phyloP scores from a whole-genome alignment of 2,329 filamentous ascomycete genomes.

The Teratosphaeria epicoccoides region DNA sequence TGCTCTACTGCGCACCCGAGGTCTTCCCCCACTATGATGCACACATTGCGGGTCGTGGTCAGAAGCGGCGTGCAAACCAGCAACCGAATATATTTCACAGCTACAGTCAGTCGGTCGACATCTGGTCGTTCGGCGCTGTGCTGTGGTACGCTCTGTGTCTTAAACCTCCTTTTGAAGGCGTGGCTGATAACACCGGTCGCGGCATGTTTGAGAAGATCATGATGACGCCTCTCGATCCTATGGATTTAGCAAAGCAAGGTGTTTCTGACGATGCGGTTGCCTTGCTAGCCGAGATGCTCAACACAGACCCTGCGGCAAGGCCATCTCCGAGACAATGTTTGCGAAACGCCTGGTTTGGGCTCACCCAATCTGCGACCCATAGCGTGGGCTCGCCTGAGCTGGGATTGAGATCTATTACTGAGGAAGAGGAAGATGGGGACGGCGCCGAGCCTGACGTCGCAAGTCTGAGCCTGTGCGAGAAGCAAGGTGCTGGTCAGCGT shows the following conservation, averaged over 20 bases:
- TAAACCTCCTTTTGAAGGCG: constrained; percentile 69
- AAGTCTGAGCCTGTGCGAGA: constrained; percentile 49
- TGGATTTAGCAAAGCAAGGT: constrained; percentile 47
- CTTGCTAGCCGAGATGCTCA: constrained; percentile 68
- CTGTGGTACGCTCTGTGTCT: constrained; percentile 77
- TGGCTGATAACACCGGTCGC: constrained; percentile 62
- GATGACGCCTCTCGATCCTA: constrained; percentile 58
- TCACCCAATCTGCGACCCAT: constrained; percentile 7
- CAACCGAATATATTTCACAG: constrained; percentile 42
- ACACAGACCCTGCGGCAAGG: constrained; percentile 65
- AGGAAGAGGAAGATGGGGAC: constrained; percentile 50
- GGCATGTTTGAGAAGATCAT: constrained; percentile 81
- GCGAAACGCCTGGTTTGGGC: constrained; percentile 58
- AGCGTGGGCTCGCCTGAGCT: constrained; percentile 9
- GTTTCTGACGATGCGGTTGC: constrained; percentile 61
- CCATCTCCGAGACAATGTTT: constrained; percentile 63
- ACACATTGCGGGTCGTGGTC: constrained; percentile 51
- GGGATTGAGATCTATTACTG: constrained; percentile 34
- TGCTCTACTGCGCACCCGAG: constrained; percentile 92
- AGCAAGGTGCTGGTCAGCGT: constrained; percentile 25
- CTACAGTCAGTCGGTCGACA: constrained; percentile 86
- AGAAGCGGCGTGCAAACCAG: constrained; percentile 36
- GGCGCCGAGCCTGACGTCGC: constrained; percentile 46
- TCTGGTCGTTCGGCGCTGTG: constrained; percentile 93
- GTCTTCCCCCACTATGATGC: constrained; percentile 76